These are phyloP conservation scores for Camelina hispida DNA, from an alignment of 345 rosid genomes.

Conservation along the genomic window DNA sequence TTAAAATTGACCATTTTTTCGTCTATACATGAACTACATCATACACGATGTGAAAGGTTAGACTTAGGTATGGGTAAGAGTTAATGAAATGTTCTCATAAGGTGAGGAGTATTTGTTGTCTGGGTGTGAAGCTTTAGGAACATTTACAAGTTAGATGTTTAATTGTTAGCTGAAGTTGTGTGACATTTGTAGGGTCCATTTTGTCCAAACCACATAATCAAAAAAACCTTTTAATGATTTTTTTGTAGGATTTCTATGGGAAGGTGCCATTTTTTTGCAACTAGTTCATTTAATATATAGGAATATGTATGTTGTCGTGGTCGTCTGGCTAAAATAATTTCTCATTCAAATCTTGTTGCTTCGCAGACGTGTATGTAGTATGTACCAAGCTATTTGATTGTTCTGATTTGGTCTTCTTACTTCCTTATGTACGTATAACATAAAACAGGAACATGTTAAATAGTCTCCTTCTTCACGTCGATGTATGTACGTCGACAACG, in stretches of 20 bases:
- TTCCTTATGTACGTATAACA: background rate
- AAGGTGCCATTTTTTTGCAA: conserved; percentile 25
- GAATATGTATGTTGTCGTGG: conserved; percentile 21
- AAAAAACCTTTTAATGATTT: conserved; percentile 26
- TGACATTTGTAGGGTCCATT: conserved; percentile 39
- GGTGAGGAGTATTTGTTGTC: conserved; percentile 39
- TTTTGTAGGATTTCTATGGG: conserved; percentile 13
- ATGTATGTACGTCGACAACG: too few relatives aligned
- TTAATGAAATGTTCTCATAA: conserved; percentile 42
- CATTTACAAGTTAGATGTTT: conserved; percentile 48
- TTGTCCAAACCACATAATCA: conserved; percentile 39
- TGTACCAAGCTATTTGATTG: background rate
- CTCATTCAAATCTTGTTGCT: conserved; percentile 9
- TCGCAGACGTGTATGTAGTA: background rate
- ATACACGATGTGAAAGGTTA: conserved; percentile 41
- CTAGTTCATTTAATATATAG: conserved; percentile 8
- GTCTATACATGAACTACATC: conserved; percentile 30
- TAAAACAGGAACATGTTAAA: background rate
- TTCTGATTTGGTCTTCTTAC: background rate
- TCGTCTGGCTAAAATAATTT: background rate
- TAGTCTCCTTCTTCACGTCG: background rate
- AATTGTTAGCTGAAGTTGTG: conserved; percentile 32
- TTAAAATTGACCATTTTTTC: conserved; percentile 34
- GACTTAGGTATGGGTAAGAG: conserved; percentile 42
- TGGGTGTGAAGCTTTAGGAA: conserved; percentile 35